Percentiles rank a stretch among this genome's conserved stretches.
Evolutionary conservation across 2,329 filamentous ascomycete species (phyloP).

Genomic region (Cercospora zeina): DNA sequence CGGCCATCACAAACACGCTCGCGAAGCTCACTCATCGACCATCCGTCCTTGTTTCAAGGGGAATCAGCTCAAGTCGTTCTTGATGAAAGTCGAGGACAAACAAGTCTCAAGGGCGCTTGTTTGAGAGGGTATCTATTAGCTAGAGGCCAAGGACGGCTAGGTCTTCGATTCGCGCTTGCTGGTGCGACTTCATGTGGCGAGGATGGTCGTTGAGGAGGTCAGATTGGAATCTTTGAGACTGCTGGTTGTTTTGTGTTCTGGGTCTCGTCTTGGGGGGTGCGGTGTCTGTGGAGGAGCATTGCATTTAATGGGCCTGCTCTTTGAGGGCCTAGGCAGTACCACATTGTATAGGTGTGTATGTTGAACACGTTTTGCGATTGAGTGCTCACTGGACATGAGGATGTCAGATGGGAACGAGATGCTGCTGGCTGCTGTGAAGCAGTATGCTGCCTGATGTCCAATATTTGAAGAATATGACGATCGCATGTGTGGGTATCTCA

Average conservation of each 20-base stretch:
- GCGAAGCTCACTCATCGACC: background rate
- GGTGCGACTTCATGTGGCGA: too few relatives aligned
- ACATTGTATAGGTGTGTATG: too few relatives aligned
- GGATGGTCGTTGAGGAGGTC: too few relatives aligned
- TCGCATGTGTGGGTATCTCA: slow-evolving; percentile 17
- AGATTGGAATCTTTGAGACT: too few relatives aligned
- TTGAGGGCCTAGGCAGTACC: too few relatives aligned
- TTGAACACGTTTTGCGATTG: too few relatives aligned
- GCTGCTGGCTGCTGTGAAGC: background rate
- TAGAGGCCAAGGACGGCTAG: background rate
- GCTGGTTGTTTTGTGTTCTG: too few relatives aligned
- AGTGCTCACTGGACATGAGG: background rate
- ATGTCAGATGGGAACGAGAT: background rate
- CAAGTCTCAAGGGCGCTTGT: background rate
- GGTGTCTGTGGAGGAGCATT: too few relatives aligned
- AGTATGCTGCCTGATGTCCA: background rate
- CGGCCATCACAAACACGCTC: background rate
- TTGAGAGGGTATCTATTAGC: background rate
- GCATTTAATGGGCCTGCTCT: too few relatives aligned
- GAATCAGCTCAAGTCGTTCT: background rate
- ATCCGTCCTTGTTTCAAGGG: background rate
- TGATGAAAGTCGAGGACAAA: background rate
- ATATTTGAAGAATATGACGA: background rate
- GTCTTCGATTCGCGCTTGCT: too few relatives aligned
- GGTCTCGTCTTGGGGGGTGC: too few relatives aligned